Percentiles rank a stretch among this genome's conserved stretches.
These are phyloP conservation scores for Sporothrix luriei DNA, from an alignment of 2,329 filamentous ascomycete species.

Conservation along the genomic window DNA sequence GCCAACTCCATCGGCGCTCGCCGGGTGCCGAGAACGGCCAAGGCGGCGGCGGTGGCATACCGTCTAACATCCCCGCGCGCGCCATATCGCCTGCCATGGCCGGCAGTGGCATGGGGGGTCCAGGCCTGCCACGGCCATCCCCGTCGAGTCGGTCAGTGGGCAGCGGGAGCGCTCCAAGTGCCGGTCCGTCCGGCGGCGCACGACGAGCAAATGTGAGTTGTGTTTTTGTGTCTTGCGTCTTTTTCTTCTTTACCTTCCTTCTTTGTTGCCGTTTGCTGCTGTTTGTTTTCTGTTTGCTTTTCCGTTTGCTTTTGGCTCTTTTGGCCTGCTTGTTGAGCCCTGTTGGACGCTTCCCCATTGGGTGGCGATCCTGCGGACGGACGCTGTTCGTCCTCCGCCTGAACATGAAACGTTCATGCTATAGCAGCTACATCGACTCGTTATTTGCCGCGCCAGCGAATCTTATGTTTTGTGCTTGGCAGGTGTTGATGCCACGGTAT, in stretches of 20 bases:
- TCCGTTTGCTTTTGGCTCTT: not conserved
- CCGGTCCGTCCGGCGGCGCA: slow-evolving; percentile 49
- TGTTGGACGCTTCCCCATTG: not conserved
- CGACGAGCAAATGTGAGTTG: slow-evolving; percentile 62
- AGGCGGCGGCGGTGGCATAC: slow-evolving; percentile 46
- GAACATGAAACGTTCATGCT: slow-evolving; percentile 35
- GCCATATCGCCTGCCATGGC: slow-evolving; percentile 62
- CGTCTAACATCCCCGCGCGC: slow-evolving; percentile 56
- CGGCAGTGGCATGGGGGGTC: slow-evolving; percentile 47
- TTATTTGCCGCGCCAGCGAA: slow-evolving; percentile 22
- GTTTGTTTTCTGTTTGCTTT: not conserved
- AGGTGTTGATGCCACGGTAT: slow-evolving; percentile 19
- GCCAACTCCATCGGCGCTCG: slow-evolving; percentile 62
- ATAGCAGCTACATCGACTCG: slow-evolving; percentile 29
- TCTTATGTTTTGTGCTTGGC: not conserved
- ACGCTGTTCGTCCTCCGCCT: slow-evolving; percentile 21
- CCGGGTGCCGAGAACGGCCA: slow-evolving; percentile 64
- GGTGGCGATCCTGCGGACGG: slow-evolving; percentile 24
- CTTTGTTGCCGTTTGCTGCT: not conserved
- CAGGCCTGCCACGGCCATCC: slow-evolving; percentile 56
- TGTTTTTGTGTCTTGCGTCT: slow-evolving; percentile 11
- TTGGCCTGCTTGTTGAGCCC: slow-evolving; percentile 1
- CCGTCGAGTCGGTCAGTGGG: slow-evolving; percentile 63
- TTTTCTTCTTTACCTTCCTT: not conserved
- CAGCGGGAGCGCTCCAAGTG: slow-evolving; percentile 35